These are phyloP conservation scores for Aspergillus sp. DNA, from an alignment of 2,329 filamentous ascomycete genomes.

Conservation along the genomic window DNA sequence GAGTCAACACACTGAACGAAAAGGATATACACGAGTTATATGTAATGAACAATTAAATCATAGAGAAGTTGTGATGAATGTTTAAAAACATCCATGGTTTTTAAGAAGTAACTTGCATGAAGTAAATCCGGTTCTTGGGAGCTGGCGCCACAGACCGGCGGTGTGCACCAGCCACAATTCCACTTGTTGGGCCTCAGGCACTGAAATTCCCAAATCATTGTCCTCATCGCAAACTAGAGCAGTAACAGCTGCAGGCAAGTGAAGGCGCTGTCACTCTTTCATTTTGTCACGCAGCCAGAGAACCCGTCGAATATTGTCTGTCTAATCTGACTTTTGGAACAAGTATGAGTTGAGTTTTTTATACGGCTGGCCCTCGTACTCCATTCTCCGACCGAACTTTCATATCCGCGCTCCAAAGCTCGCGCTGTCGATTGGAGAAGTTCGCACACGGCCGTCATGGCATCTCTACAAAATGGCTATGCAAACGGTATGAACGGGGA, in stretches of 20 bases:
- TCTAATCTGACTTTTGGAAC: constrained; percentile 3
- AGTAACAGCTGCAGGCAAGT: constrained; percentile 19
- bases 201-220: constrained; percentile 7
- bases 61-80: background rate
- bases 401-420: constrained; percentile 6
- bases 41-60: background rate
- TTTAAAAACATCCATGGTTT: background rate
- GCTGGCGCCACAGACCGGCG: constrained; percentile 24
- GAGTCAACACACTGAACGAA: too few species aligned
- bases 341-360: constrained; percentile 34
- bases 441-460: constrained; percentile 43
- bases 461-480: constrained; percentile 51
- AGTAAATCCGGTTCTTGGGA: background rate
- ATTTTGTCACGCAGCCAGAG: constrained; percentile 6
- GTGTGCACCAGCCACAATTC: constrained; percentile 26
- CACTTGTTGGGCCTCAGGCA: constrained; percentile 12
- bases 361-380: constrained; percentile 10
- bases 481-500: constrained; percentile 54
- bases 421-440: background rate
- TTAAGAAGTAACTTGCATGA: background rate
- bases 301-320: background rate
- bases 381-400: constrained; percentile 18
- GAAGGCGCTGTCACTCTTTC: constrained; percentile 3
- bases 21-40: background rate
- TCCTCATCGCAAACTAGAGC: constrained; percentile 9